Evolutionary conservation across 2,329 filamentous ascomycete species (phyloP).

Genomic region (Sporothrix variecibatus): DNA sequence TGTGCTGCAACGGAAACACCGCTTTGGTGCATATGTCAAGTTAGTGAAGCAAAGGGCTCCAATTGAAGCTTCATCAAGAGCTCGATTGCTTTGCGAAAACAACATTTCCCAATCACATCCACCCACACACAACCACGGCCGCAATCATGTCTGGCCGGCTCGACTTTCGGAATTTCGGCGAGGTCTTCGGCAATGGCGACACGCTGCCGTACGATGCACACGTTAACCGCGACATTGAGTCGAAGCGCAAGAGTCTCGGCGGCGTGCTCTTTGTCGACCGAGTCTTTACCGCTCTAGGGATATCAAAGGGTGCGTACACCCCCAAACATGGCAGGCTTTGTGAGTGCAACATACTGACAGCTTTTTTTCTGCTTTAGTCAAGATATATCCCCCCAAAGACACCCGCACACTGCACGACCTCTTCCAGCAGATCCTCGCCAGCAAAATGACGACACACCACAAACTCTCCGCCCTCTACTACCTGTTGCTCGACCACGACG

Average conservation of each 20-base stretch:
- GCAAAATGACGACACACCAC: constrained; percentile 67
- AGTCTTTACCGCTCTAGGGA: constrained; percentile 68
- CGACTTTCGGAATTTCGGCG: constrained; percentile 66
- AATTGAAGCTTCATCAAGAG: neutral
- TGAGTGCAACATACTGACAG: neutral
- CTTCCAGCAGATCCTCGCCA: constrained; percentile 68
- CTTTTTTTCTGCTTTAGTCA: constrained; percentile 35
- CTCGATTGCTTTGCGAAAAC: neutral
- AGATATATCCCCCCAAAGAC: constrained; percentile 73
- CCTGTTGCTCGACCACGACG: constrained; percentile 73
- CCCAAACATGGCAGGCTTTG: neutral
- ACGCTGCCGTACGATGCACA: constrained; percentile 64
- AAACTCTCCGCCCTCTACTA: constrained; percentile 85
- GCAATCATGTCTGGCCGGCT: constrained; percentile 42
- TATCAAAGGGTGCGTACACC: constrained; percentile 60
- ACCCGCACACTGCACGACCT: constrained; percentile 68
- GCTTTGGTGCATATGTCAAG: constrained; percentile 7
- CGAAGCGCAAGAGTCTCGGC: constrained; percentile 66
- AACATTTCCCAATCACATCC: neutral
- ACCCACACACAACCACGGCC: neutral
- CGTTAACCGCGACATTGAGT: constrained; percentile 63
- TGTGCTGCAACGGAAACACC: neutral
- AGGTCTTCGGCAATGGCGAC: constrained; percentile 64
- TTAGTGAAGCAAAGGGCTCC: neutral
- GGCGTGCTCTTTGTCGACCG: constrained; percentile 79